Conservation (phyloP, 495 filamentous ascomycete genomes). For the Aspergillus heteromorphus region DNA sequence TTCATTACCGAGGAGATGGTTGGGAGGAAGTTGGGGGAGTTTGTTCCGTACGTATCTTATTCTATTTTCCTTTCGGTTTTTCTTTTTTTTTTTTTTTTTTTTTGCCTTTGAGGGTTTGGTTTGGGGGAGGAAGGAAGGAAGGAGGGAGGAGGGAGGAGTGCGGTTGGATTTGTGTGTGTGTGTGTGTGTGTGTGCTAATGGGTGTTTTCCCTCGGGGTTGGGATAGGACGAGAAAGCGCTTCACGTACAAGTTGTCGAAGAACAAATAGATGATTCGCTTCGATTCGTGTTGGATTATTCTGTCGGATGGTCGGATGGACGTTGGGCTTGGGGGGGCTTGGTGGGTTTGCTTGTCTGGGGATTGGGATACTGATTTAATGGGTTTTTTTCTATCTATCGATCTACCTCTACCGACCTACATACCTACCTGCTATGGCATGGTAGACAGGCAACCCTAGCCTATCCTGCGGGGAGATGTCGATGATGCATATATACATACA, state of each 20-base stretch:
- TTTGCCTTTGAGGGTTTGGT: not conserved
- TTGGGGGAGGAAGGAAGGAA: not conserved
- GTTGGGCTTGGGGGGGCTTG: too few relatives aligned
- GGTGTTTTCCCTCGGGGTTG: not conserved
- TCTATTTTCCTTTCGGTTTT: conserved; percentile 2
- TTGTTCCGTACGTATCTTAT: conserved; percentile 65
- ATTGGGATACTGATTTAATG: too few relatives aligned
- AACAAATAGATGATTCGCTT: conserved; percentile 50
- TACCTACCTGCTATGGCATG: too few relatives aligned
- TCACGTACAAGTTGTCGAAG: conserved; percentile 73
- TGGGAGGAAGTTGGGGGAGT: conserved; percentile 94
- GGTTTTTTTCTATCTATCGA: too few relatives aligned
- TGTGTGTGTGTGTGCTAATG: not conserved
- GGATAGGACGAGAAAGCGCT: conserved; percentile 77
- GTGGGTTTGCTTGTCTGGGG: too few relatives aligned
- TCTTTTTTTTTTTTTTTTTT: conserved; percentile 1
- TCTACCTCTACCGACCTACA: too few relatives aligned
- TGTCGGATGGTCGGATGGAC: too few relatives aligned
- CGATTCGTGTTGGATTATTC: conserved; percentile 5
- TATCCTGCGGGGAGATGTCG: too few relatives aligned
- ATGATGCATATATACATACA: too few relatives aligned
- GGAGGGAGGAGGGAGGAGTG: not conserved
- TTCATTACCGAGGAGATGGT: conserved; percentile 97
- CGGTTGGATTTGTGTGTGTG: too few relatives aligned
- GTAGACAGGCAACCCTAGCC: too few relatives aligned